Base-by-base conservation (phyloP, 768 basidiomycete genomes). In the Pleurotus citrinopileatus region DNA sequence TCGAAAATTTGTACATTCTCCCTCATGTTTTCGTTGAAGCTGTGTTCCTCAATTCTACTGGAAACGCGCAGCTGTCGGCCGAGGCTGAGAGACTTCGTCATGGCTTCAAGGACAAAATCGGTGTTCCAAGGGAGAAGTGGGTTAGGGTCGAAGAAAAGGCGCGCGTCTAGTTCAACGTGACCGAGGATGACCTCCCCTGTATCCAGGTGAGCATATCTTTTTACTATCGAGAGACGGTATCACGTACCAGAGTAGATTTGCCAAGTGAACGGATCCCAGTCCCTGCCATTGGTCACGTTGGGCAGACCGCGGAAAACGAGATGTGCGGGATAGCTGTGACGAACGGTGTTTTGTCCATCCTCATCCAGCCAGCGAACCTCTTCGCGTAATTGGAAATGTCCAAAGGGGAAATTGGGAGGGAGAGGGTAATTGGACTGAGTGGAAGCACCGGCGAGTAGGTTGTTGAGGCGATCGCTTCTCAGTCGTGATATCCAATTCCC, bases 101-200 rank as follows among this genome's bases (percentile, higher is more conserved):
- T 51, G 6, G 32, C 17, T 20, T 51, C 48, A 4, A 51, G 48
- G 29, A 51, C 48, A 25, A 51, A 51, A 23, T 51, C 48, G 10
- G 48, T 34, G 13, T 51, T 37, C 48, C 48, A 51, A 9, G 48
- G 19, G 12, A 51, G 20, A 20, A 51, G 22, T 23, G 48, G 48
- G 15, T 51, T 12, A 7, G 15, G 17, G n/a, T 51, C 48, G 48
- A 51, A 51, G 48, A 51, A 51, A 7, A 51, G 15, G 4, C 29
- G 34, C 15, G 48, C 29, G 23, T 51, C 48, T 10, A 51, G 34
- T n/a, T 51, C 48, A 13, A 51, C 29, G 23, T 51, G 34, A 7
- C 48, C 34, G 22, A 51, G 48, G 48, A 51, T 37, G 3, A 51
- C 22, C 34, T 51, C 48, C 4, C 48, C 48, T 51, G 19, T 44